These are phyloP conservation scores for Solanum rostratum DNA, from an alignment of 257 asterid genomes.

Conservation along the genomic window DNA sequence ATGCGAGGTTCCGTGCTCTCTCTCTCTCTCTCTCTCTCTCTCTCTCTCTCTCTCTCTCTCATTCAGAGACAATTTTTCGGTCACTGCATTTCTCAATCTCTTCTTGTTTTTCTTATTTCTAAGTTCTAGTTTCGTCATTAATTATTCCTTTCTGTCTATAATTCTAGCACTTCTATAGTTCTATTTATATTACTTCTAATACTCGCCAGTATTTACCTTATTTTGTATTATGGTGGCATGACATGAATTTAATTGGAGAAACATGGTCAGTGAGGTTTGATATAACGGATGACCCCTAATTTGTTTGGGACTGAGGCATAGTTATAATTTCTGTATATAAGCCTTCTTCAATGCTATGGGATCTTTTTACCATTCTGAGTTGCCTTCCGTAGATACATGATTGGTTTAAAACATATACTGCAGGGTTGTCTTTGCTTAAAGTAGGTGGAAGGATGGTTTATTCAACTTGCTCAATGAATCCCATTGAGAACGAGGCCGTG, in stretches of 20 bases:
- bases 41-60: background rate
- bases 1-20: conserved; percentile 61
- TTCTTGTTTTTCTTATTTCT: background rate
- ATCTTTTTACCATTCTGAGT: background rate
- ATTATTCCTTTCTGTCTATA: background rate
- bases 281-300: background rate
- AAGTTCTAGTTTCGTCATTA: background rate
- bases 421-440: conserved; percentile 84
- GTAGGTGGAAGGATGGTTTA: conserved; percentile 74
- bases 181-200: background rate
- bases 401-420: conserved; percentile 3
- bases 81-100: background rate
- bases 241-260: background rate
- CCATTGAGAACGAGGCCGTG: conserved; percentile 70
- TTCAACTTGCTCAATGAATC: conserved; percentile 81
- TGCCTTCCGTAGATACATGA: background rate
- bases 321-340: background rate
- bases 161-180: background rate
- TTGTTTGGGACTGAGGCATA: background rate
- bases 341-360: background rate
- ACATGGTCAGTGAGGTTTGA: background rate
- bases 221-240: background rate
- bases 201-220: background rate
- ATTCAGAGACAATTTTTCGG: background rate
- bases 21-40: background rate